A percentile compares a stretch with the other conserved stretches of the same genome.
These are phyloP conservation scores for Paradendryphiella salina DNA, from an alignment of 2,329 filamentous ascomycete genomes.

Conservation along the genomic window DNA sequence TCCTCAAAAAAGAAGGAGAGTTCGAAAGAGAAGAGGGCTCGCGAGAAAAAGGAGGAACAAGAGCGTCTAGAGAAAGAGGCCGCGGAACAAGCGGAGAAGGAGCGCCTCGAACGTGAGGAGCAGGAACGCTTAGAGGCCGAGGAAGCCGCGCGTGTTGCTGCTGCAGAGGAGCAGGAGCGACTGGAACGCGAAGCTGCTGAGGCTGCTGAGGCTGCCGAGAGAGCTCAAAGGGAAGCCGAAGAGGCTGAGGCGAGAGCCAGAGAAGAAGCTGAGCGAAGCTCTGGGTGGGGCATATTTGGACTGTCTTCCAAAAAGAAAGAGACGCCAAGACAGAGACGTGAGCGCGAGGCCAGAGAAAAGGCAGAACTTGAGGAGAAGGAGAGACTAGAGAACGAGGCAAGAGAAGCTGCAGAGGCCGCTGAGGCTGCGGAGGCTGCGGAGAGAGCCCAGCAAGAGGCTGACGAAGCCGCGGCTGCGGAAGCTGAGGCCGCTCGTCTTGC, in stretches of 20 bases:
- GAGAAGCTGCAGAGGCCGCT: slow-evolving; percentile 39
- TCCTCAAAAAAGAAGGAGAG: slow-evolving; percentile 47
- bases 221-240: slow-evolving; percentile 20
- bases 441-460: slow-evolving; percentile 34
- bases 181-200: slow-evolving; percentile 42
- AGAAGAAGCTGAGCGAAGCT: slow-evolving; percentile 31
- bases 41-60: slow-evolving; percentile 45
- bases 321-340: slow-evolving; percentile 33
- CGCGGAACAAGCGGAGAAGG: slow-evolving; percentile 28
- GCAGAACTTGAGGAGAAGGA: slow-evolving; percentile 37
- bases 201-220: slow-evolving; percentile 30
- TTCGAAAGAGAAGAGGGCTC: slow-evolving; percentile 36
- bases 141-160: slow-evolving; percentile 31
- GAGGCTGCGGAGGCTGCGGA: slow-evolving; percentile 42
- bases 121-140: slow-evolving; percentile 38
- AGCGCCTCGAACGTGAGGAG: slow-evolving; percentile 31
- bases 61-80: slow-evolving; percentile 19
- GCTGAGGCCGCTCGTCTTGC: slow-evolving; percentile 42
- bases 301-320: slow-evolving; percentile 42
- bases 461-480: slow-evolving; percentile 18
- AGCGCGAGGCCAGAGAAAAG: slow-evolving; percentile 35
- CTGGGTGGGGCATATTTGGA: slow-evolving; percentile 25
- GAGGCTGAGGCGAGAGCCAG: slow-evolving; percentile 25
- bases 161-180: slow-evolving; percentile 39
- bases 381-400: slow-evolving; percentile 32